phyloP scores from a whole-genome alignment of 441 rosid species.

The Bruguiera hainesii region DNA sequence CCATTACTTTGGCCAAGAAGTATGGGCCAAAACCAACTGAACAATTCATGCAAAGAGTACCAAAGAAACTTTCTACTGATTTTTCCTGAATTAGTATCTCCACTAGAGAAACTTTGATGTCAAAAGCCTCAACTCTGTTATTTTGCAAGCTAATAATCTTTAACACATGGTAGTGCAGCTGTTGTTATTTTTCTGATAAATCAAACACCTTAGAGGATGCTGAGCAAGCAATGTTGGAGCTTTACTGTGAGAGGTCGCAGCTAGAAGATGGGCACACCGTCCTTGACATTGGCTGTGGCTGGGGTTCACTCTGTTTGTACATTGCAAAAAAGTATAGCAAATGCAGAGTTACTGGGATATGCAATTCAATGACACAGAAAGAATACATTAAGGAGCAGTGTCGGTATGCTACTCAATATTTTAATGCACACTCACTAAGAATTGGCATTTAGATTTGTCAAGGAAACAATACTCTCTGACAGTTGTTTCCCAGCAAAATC shows the following conservation, averaged over 20 bases:
- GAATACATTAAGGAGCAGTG: slow-evolving; percentile 58
- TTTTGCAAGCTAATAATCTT: not conserved
- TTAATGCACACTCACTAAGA: no score
- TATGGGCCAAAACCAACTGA: no score
- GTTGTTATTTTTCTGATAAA: slow-evolving; percentile 61
- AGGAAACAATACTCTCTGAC: not conserved
- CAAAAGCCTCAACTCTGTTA: no score
- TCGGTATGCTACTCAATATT: slow-evolving; percentile 36
- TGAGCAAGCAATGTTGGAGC: slow-evolving; percentile 68
- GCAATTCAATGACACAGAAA: slow-evolving; percentile 81
- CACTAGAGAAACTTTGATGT: not conserved
- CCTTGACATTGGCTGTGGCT: slow-evolving; percentile 86
- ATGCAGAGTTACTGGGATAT: slow-evolving; percentile 72
- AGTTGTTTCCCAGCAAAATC: not conserved
- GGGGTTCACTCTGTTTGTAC: slow-evolving; percentile 80
- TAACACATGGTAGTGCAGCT: slow-evolving; percentile 31
- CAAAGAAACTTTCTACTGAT: no score
- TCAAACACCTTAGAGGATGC: slow-evolving; percentile 67
- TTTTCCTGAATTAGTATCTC: not conserved
- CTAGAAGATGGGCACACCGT: slow-evolving; percentile 68
- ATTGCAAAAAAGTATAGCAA: slow-evolving; percentile 58
- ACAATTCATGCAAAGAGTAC: no score
- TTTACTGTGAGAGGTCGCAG: slow-evolving; percentile 67
- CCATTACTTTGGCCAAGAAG: no score
- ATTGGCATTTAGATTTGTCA: not conserved